Percentiles rank a stretch among this genome's conserved stretches.
These are phyloP conservation scores for Apiotrichum brassicae DNA, from an alignment of 1,284 basidiomycete species.

Conservation along the genomic window DNA sequence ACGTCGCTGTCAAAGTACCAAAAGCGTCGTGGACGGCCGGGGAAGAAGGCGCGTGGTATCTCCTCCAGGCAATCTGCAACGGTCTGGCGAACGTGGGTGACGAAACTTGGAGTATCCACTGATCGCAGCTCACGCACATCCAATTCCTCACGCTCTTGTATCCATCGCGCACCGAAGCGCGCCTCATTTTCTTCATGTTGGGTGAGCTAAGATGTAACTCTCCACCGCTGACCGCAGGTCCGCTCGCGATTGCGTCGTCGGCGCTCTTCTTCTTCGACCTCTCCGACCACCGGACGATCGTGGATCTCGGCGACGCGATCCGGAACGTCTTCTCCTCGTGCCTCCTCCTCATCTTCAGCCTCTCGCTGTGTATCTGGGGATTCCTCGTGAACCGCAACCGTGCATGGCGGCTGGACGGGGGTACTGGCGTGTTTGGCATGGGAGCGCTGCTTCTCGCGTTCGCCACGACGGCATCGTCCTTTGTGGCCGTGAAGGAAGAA, in stretches of 20 bases:
- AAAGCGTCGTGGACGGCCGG: slow-evolving; percentile 60
- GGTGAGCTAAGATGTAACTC: slow-evolving; percentile 49
- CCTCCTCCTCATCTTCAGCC: slow-evolving; percentile 85
- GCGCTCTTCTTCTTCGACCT: slow-evolving; percentile 79
- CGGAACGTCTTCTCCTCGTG: slow-evolving; percentile 94
- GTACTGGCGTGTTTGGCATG: slow-evolving; percentile 86
- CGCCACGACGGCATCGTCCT: slow-evolving; percentile 72
- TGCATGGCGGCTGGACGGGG: slow-evolving; percentile 93
- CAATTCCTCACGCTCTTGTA: slow-evolving; percentile 95
- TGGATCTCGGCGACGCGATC: slow-evolving; percentile 65
- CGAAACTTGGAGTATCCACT: not conserved
- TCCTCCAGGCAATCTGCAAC: slow-evolving; percentile 79
- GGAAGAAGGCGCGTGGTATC: slow-evolving; percentile 71
- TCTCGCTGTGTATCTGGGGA: slow-evolving; percentile 88
- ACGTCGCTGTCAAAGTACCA: slow-evolving; percentile 76
- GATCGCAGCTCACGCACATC: slow-evolving; percentile 80
- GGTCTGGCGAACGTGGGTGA: slow-evolving; percentile 70
- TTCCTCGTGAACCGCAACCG: slow-evolving; percentile 78
- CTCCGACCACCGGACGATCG: slow-evolving; percentile 50
- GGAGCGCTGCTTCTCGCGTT: slow-evolving; percentile 72
- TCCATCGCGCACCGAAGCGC: slow-evolving; percentile 83
- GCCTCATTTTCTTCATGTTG: slow-evolving; percentile 79
- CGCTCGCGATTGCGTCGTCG: slow-evolving; percentile 77
- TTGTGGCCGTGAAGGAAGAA: slow-evolving; percentile 74
- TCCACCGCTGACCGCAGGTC: slow-evolving; percentile 50